Percentiles rank a stretch among this genome's conserved stretches.
Conservation (phyloP, 805 yeast genomes). For the Isabelozyma pseudorhagii region DNA sequence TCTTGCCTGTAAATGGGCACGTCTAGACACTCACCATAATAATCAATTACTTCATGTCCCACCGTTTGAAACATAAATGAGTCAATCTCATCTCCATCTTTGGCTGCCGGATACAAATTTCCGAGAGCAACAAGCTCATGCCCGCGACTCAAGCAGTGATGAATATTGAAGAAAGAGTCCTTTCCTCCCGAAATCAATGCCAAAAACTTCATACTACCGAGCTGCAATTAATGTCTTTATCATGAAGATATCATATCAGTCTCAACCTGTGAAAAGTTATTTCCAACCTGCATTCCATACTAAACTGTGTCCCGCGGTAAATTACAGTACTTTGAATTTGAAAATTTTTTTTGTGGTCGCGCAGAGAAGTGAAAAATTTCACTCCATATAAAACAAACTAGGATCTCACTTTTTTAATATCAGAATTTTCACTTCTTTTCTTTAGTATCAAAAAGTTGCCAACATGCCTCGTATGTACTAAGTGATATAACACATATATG, state of each 20-base stretch:
- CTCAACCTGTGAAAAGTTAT: neutral
- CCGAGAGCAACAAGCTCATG: slow-evolving; percentile 86
- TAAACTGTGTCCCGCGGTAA: neutral
- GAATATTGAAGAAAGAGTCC: slow-evolving; percentile 86
- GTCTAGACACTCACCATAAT: slow-evolving; percentile 66
- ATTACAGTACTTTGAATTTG: neutral
- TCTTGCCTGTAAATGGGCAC: slow-evolving; percentile 74
- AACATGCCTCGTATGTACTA: slow-evolving; percentile 63
- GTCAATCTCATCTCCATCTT: slow-evolving; percentile 63
- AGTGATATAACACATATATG: slow-evolving; percentile 4
- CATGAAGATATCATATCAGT: neutral
- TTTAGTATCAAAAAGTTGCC: slow-evolving; percentile 16
- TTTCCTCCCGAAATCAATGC: slow-evolving; percentile 95
- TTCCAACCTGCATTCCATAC: slow-evolving; percentile 1
- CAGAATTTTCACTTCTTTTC: slow-evolving; percentile 5
- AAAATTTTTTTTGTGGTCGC: slow-evolving; percentile 1
- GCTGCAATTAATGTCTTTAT: neutral
- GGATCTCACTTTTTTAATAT: neutral
- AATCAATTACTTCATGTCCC: slow-evolving; percentile 74
- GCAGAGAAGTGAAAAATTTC: neutral
- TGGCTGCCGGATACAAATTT: slow-evolving; percentile 54
- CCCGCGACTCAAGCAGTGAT: slow-evolving; percentile 81
- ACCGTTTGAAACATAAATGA: slow-evolving; percentile 98
- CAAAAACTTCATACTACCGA: slow-evolving; percentile 73
- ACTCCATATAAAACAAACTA: neutral